These are phyloP conservation scores for Cydonia oblonga DNA, from an alignment of 331 rosid species.

Conservation along the genomic window DNA sequence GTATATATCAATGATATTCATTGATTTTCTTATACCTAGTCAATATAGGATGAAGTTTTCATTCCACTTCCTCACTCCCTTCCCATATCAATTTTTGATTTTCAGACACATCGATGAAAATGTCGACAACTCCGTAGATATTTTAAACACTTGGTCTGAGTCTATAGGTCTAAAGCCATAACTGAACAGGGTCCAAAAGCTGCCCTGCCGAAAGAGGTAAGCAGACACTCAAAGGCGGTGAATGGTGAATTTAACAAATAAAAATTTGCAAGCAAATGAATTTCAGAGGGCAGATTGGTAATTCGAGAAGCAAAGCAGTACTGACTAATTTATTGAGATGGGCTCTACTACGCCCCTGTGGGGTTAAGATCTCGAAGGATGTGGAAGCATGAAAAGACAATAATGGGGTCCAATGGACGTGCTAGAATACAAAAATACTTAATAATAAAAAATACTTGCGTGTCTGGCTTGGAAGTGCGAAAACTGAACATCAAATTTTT, in stretches of 20 bases:
- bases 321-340: constrained; percentile 43
- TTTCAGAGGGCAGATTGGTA: constrained; percentile 21
- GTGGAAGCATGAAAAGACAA: constrained; percentile 35
- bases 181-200: neutral
- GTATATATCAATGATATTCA: no score
- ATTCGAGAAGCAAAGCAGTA: neutral
- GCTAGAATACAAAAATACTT: constrained; percentile 13
- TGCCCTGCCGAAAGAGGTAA: neutral
- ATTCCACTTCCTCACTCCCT: no score
- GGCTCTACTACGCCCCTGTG: constrained; percentile 33
- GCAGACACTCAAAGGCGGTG: neutral
- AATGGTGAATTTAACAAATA: neutral
- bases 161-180: neutral
- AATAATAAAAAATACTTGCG: neutral
- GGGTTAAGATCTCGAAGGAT: constrained; percentile 35
- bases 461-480: neutral
- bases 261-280: neutral
- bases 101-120: no score
- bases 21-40: no score
- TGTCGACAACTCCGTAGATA: no score
- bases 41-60: no score
- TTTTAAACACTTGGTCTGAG: neutral
- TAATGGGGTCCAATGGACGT: neutral
- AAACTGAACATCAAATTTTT: no score
- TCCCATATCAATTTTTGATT: no score